Conservation (phyloP, 495 filamentous ascomycete genomes). For the Trichoderma erinaceum region DNA sequence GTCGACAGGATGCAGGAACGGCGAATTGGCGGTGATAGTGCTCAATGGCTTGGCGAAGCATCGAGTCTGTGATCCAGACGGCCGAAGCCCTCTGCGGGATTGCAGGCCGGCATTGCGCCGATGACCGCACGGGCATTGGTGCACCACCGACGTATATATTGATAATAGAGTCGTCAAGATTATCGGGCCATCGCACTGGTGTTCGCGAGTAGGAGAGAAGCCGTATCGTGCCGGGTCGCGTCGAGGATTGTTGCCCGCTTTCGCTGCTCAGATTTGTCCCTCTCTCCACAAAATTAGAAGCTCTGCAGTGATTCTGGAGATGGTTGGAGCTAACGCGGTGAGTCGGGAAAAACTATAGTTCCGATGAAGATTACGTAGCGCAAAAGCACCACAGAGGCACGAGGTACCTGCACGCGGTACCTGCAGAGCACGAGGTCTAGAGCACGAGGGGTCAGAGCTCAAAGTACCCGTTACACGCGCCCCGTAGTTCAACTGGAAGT, state of each 20-base stretch:
- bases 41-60: conserved; percentile 34
- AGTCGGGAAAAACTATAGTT: conserved; percentile 8
- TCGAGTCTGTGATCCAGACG: conserved; percentile 41
- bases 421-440: too few relatives aligned
- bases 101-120: conserved; percentile 7
- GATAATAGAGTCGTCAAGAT: not conserved
- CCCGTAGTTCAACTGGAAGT: too few relatives aligned
- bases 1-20: conserved; percentile 16
- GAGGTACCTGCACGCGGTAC: too few relatives aligned
- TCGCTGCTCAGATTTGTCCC: not conserved
- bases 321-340: not conserved
- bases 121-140: not conserved
- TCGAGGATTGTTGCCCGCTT: not conserved
- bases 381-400: too few relatives aligned
- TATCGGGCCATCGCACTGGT: conserved; percentile 2
- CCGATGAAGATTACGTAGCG: not conserved
- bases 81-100: conserved; percentile 21
- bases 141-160: not conserved
- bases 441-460: too few relatives aligned
- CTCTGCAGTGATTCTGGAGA: not conserved
- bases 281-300: not conserved
- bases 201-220: not conserved
- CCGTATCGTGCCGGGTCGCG: not conserved
- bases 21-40: conserved; percentile 30
- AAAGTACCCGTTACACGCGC: too few relatives aligned